These are phyloP conservation scores for Ganoderma lucidum DNA, from an alignment of 1,284 basidiomycete genomes.

Conservation along the genomic window DNA sequence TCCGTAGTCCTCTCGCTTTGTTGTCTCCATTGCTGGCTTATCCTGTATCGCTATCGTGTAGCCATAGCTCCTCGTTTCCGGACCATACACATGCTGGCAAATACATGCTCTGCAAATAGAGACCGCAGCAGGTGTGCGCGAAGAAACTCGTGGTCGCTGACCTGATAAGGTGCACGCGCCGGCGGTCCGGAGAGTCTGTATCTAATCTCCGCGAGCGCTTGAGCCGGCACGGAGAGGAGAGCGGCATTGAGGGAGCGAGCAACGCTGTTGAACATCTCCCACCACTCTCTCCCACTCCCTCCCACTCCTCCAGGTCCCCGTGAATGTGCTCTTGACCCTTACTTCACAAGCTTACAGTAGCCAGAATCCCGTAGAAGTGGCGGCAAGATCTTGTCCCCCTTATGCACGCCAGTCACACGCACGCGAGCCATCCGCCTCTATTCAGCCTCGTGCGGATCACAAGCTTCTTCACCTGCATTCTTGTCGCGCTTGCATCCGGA, in stretches of 20 bases:
- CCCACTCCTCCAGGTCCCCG: not conserved
- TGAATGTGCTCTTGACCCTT: not conserved
- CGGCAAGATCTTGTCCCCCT: not conserved
- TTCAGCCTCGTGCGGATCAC: constrained; percentile 52
- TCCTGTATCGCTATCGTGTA: not conserved
- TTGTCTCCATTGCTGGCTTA: constrained; percentile 4
- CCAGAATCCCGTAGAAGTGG: not conserved
- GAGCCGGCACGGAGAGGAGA: not conserved
- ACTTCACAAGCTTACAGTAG: not conserved
- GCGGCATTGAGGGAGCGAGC: not conserved
- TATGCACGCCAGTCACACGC: constrained; percentile 30
- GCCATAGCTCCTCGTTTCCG: not conserved
- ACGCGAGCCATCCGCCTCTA: constrained; percentile 40
- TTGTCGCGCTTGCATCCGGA: constrained; percentile 69
- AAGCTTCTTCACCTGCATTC: constrained; percentile 59
- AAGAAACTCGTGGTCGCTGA: not conserved
- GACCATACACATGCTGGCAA: not conserved
- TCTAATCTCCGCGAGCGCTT: constrained; percentile 2
- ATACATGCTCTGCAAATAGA: not conserved
- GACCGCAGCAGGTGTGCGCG: not conserved
- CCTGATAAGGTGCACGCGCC: not conserved
- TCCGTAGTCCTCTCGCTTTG: not conserved
- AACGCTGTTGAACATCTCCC: not conserved
- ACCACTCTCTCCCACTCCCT: not conserved
- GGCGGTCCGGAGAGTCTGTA: not conserved